Evolutionary conservation across 129 eudicot species (phyloP).

Genomic region (Lactuca sativa): DNA sequence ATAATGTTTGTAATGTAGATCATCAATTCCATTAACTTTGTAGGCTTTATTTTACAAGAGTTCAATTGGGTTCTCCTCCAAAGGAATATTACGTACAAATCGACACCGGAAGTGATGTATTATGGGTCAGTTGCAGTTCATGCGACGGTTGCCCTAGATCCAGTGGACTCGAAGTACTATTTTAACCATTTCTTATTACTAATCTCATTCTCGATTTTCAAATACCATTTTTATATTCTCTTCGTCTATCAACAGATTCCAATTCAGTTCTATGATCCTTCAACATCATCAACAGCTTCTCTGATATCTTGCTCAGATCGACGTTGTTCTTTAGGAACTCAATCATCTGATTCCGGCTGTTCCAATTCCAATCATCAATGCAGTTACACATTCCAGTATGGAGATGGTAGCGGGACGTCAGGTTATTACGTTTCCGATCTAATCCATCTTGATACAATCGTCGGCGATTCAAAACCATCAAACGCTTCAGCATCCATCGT

Average conservation of each 20-base stretch:
- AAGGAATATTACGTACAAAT: constrained; percentile 86
- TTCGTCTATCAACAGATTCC: constrained; percentile 47
- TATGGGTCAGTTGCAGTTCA: constrained; percentile 83
- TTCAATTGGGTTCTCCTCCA: constrained; percentile 84
- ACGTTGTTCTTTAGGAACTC: constrained; percentile 70
- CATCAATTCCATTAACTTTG: constrained; percentile 15
- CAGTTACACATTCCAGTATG: constrained; percentile 85
- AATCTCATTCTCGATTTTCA: background rate
- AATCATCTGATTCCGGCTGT: constrained; percentile 70
- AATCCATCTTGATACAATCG: constrained; percentile 68
- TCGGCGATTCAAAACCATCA: constrained; percentile 53
- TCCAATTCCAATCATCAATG: constrained; percentile 58
- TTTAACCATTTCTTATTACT: constrained; percentile 6
- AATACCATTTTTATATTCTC: background rate
- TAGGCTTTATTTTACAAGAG: constrained; percentile 86
- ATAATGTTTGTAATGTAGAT: constrained; percentile 2
- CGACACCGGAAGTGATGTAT: constrained; percentile 92
- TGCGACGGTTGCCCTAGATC: constrained; percentile 86
- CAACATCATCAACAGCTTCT: constrained; percentile 68
- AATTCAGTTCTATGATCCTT: constrained; percentile 75
- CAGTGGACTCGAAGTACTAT: constrained; percentile 88
- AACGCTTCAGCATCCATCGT: constrained; percentile 74
- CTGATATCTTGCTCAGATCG: constrained; percentile 70
- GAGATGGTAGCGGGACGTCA: constrained; percentile 92
- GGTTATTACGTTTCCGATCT: constrained; percentile 81